These are phyloP conservation scores for Malassezia dermatis DNA, from an alignment of 1,284 basidiomycete species.

Conservation along the genomic window DNA sequence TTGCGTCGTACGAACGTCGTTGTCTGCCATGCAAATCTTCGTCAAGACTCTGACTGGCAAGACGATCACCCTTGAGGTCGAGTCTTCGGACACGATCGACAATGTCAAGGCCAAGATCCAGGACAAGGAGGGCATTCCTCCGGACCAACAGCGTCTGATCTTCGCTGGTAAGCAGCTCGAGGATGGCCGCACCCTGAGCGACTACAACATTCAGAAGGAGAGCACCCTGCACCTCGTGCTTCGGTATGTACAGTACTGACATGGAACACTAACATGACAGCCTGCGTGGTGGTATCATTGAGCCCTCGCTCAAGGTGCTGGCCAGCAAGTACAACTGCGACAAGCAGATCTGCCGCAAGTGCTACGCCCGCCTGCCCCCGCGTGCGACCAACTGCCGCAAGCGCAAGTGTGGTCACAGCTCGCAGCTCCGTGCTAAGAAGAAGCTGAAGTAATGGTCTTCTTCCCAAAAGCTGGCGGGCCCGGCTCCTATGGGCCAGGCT, in stretches of 20 bases:
- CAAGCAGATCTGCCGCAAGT: conserved; percentile 88
- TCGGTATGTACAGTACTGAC: conserved; percentile 48
- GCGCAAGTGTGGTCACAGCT: conserved; percentile 47
- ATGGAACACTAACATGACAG: conserved; percentile 49
- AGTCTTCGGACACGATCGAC: conserved; percentile 55
- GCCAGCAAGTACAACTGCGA: conserved; percentile 65
- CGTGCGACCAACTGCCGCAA: conserved; percentile 99
- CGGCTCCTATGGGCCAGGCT: not conserved
- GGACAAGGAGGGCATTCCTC: conserved; percentile 46
- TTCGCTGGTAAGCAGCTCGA: conserved; percentile 46
- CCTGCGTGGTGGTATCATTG: conserved; percentile 96
- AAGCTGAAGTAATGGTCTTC: conserved; percentile 68
- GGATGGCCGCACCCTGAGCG: conserved; percentile 40
- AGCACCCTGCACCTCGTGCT: conserved; percentile 93
- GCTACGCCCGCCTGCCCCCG: conserved; percentile 96
- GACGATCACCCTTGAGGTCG: conserved; percentile 50
- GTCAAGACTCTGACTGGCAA: conserved; percentile 46
- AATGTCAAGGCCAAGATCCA: conserved; percentile 54
- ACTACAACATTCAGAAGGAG: conserved; percentile 89
- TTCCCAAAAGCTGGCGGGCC: conserved; percentile 8
- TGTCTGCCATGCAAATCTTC: conserved; percentile 40
- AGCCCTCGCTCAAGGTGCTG: conserved; percentile 93
- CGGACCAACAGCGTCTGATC: conserved; percentile 45
- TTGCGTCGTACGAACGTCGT: conserved; percentile 16
- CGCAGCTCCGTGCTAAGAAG: conserved; percentile 62